These are phyloP conservation scores for Raffaelea albimanens DNA, from an alignment of 2,329 filamentous ascomycete species.

Conservation along the genomic window DNA sequence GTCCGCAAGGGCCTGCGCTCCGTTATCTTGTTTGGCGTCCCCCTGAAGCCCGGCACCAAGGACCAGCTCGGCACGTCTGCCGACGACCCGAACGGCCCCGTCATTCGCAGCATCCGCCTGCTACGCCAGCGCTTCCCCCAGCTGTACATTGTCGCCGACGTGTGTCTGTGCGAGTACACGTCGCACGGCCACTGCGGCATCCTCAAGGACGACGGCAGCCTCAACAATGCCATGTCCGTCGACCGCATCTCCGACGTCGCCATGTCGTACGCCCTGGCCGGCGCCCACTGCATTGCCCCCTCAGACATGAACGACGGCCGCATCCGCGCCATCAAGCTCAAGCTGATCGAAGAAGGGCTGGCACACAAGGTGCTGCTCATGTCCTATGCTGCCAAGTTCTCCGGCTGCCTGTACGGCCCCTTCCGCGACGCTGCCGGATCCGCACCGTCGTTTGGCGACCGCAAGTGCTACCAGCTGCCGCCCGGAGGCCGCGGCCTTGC, in stretches of 20 bases:
- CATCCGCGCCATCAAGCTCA: constrained; percentile 94
- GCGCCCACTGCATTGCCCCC: constrained; percentile 92
- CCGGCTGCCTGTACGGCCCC: constrained; percentile 89
- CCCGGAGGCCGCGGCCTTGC: constrained; percentile 87
- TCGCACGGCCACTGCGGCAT: constrained; percentile 97
- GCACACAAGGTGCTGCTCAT: constrained; percentile 87
- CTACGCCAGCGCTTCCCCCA: constrained; percentile 79
- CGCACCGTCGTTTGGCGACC: constrained; percentile 82
- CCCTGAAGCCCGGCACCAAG: constrained; percentile 69
- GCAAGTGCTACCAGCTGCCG: constrained; percentile 93
- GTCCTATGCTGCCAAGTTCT: constrained; percentile 98
- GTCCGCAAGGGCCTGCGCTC: constrained; percentile 83
- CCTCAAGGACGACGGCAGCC: constrained; percentile 77
- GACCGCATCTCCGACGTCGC: constrained; percentile 96
- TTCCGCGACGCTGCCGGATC: constrained; percentile 96
- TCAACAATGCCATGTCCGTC: constrained; percentile 90
- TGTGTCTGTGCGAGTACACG: constrained; percentile 98
- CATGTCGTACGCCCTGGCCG: constrained; percentile 90
- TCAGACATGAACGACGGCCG: constrained; percentile 99
- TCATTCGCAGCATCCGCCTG: constrained; percentile 77
- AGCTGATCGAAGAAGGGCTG: constrained; percentile 89
- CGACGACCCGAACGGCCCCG: constrained; percentile 86
- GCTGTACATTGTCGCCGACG: constrained; percentile 84
- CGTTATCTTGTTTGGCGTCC: constrained; percentile 93
- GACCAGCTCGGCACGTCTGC: constrained; percentile 86